Evolutionary conservation across 78 protist species (phyloP).

Genomic region (Isochrysis galbana): DNA sequence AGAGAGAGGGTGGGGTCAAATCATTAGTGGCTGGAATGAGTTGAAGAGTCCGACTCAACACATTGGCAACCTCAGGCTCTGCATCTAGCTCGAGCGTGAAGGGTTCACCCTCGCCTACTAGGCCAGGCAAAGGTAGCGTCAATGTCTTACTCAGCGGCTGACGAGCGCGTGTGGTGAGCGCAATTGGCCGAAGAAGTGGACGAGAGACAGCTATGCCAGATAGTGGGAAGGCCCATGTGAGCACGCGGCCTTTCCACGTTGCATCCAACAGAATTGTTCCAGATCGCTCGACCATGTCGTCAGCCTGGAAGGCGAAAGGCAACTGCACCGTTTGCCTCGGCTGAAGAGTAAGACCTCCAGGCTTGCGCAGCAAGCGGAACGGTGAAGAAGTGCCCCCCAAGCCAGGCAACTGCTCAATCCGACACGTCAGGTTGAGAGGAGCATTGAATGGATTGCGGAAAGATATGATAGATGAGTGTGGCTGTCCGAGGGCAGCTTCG

Average conservation of each 20-base stretch:
- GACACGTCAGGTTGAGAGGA: too few species aligned
- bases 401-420: too few species aligned
- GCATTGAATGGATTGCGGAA: too few species aligned
- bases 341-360: neutral
- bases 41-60: neutral
- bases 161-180: neutral
- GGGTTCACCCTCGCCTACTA: neutral
- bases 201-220: neutral
- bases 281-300: neutral
- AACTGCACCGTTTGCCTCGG: neutral
- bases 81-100: neutral
- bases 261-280: neutral
- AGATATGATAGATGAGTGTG: too few species aligned
- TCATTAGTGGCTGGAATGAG: neutral
- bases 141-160: neutral
- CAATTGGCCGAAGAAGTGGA: neutral
- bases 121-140: neutral
- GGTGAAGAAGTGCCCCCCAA: too few species aligned
- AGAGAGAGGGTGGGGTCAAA: neutral
- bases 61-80: neutral
- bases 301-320: conserved; percentile 7
- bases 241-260: neutral
- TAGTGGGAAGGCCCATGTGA: neutral
- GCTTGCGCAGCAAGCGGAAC: neutral
- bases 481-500: too few species aligned